Conservation (phyloP, 2,329 filamentous ascomycete genomes). For the Fusarium phyllophilum region DNA sequence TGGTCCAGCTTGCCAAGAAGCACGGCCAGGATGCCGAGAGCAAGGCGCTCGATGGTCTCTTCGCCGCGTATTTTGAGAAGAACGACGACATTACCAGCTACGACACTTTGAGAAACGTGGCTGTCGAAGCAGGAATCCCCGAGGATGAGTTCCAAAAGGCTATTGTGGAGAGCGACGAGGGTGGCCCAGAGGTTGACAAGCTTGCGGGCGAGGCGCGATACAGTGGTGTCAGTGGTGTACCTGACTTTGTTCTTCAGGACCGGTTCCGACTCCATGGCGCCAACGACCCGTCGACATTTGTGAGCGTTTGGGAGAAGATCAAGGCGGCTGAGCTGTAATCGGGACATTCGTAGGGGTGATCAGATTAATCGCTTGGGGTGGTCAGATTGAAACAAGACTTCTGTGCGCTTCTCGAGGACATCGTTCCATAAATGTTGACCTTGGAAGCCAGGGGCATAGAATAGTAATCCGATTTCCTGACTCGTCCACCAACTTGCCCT, state of each 20-base stretch:
- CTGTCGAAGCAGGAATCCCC: constrained; percentile 58
- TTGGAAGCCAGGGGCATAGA: constrained; percentile 56
- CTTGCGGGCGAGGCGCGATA: constrained; percentile 43
- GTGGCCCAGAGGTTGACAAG: constrained; percentile 51
- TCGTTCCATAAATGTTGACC: constrained; percentile 53
- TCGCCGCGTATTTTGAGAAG: constrained; percentile 55
- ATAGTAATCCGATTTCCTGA: constrained; percentile 79
- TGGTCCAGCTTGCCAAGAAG: constrained; percentile 60
- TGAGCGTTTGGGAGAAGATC: constrained; percentile 72
- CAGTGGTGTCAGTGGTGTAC: constrained; percentile 69
- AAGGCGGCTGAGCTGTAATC: constrained; percentile 43
- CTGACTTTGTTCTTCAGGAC: constrained; percentile 77
- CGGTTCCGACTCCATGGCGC: constrained; percentile 74
- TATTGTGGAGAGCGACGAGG: constrained; percentile 59
- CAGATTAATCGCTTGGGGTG: constrained; percentile 10
- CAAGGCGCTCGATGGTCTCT: constrained; percentile 60
- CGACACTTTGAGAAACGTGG: constrained; percentile 50
- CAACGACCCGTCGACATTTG: constrained; percentile 72
- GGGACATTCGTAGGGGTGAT: neutral
- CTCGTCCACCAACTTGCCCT: constrained; percentile 88
- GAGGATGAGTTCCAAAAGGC: constrained; percentile 49
- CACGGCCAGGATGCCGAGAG: constrained; percentile 64
- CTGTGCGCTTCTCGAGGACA: constrained; percentile 50
- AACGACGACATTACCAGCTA: constrained; percentile 56
- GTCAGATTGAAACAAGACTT: constrained; percentile 48